These are phyloP conservation scores for Arachis hypogaea DNA, from an alignment of 306 rosid genomes.

Conservation along the genomic window DNA sequence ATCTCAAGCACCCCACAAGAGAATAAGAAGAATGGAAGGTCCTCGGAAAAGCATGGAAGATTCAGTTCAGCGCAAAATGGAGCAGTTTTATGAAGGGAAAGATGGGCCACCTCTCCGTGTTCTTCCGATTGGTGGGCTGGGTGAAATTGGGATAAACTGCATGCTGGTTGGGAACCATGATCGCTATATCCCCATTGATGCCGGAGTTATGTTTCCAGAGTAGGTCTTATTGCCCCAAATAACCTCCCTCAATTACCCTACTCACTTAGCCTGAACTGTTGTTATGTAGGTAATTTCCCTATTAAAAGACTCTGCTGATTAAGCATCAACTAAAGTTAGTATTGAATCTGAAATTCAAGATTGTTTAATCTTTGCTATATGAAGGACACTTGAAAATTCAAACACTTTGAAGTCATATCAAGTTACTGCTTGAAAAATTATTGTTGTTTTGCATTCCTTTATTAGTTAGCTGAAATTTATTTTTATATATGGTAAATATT, in stretches of 20 bases:
- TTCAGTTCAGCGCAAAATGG: conserved; percentile 93
- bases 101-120: conserved; percentile 94
- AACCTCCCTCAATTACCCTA: conserved; percentile 11
- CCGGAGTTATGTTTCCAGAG: conserved; percentile 99
- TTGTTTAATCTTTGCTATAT: conserved; percentile 13
- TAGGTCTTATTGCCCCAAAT: conserved; percentile 43
- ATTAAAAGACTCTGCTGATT: conserved; percentile 10
- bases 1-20: conserved; percentile 54
- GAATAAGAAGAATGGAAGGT: conserved; percentile 69
- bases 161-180: conserved; percentile 97
- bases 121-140: conserved; percentile 95
- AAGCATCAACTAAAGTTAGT: conserved; percentile 6
- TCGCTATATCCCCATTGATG: conserved; percentile 90
- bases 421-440: conserved; percentile 15
- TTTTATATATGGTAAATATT: conserved; percentile 31
- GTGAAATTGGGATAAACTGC: conserved; percentile 99
- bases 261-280: background rate
- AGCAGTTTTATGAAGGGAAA: conserved; percentile 84
- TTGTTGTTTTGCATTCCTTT: conserved; percentile 22
- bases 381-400: conserved; percentile 1
- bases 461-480: conserved; percentile 34
- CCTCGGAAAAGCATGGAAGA: conserved; percentile 90
- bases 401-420: conserved; percentile 3
- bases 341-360: conserved; percentile 18
- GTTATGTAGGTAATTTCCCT: conserved; percentile 18